A percentile compares a stretch with the other conserved stretches of the same genome.
Evolutionary conservation across 345 rosid genomes (phyloP).

Genomic region (Populus pruinosa): DNA sequence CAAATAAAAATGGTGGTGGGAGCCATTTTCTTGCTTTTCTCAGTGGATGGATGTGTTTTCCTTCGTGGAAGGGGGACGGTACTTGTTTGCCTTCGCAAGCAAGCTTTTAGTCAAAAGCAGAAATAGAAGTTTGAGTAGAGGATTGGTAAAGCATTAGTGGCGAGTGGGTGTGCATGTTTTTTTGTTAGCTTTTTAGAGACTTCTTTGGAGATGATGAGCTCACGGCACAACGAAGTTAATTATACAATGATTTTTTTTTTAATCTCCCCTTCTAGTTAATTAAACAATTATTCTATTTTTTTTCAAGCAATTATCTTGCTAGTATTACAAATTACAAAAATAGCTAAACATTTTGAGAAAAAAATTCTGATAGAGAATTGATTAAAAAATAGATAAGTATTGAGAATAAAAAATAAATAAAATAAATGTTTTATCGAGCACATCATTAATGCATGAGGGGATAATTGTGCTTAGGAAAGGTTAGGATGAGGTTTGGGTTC

Average conservation of each 20-base stretch:
- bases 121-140: slow-evolving; percentile 45
- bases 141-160: slow-evolving; percentile 45
- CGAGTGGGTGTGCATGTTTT: slow-evolving; percentile 1
- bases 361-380: too few species aligned
- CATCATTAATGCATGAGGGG: too few species aligned
- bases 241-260: not conserved
- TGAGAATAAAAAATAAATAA: too few species aligned
- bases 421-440: too few species aligned
- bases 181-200: not conserved
- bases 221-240: not conserved
- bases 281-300: too few species aligned
- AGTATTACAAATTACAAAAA: too few species aligned
- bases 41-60: slow-evolving; percentile 5
- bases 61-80: slow-evolving; percentile 20
- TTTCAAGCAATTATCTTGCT: too few species aligned
- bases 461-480: too few species aligned
- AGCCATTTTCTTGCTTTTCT: slow-evolving; percentile 23
- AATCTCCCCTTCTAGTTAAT: too few species aligned
- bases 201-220: not conserved
- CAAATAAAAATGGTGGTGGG: slow-evolving; percentile 19
- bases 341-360: too few species aligned
- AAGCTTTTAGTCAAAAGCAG: slow-evolving; percentile 30
- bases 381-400: too few species aligned
- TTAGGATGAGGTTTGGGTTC: too few species aligned
- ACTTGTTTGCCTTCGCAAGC: slow-evolving; percentile 42